Percentiles rank a stretch among this genome's conserved stretches.
Conservation (phyloP, 2,329 filamentous ascomycete species). For the Fusarium sp. region DNA sequence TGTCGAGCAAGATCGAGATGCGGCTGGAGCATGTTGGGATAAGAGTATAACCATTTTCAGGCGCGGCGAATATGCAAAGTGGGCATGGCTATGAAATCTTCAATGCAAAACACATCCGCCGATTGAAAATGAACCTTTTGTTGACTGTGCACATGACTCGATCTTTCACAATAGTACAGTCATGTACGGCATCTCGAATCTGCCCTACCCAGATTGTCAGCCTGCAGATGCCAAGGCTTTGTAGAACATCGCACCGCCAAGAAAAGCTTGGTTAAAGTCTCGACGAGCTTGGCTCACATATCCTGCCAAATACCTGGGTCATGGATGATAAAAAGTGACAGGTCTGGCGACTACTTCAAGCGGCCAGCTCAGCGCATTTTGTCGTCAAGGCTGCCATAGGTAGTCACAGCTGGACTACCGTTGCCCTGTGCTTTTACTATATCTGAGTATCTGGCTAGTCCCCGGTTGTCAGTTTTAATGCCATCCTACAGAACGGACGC, state of each 20-base stretch:
- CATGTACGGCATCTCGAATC: conserved; percentile 12
- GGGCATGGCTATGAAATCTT: neutral
- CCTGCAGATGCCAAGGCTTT: conserved; percentile 40
- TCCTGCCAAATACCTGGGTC: conserved; percentile 21
- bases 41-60: neutral
- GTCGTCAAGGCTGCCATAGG: neutral
- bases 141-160: neutral
- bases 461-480: neutral
- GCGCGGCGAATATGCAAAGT: neutral
- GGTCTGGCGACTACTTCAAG: conserved; percentile 6
- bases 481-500: neutral
- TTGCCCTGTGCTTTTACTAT: neutral
- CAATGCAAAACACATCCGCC: neutral
- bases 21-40: neutral
- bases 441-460: neutral
- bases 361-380: conserved; percentile 6
- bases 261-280: conserved; percentile 44
- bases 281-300: conserved; percentile 37
- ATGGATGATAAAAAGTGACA: conserved; percentile 9
- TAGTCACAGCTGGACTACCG: neutral
- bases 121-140: neutral
- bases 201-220: conserved; percentile 23
- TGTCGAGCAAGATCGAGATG: neutral
- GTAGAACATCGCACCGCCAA: conserved; percentile 40
- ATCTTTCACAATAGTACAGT: neutral